phyloP scores from a whole-genome alignment of 352 stramenopile species.

The Pythium vanterpoolii region DNA sequence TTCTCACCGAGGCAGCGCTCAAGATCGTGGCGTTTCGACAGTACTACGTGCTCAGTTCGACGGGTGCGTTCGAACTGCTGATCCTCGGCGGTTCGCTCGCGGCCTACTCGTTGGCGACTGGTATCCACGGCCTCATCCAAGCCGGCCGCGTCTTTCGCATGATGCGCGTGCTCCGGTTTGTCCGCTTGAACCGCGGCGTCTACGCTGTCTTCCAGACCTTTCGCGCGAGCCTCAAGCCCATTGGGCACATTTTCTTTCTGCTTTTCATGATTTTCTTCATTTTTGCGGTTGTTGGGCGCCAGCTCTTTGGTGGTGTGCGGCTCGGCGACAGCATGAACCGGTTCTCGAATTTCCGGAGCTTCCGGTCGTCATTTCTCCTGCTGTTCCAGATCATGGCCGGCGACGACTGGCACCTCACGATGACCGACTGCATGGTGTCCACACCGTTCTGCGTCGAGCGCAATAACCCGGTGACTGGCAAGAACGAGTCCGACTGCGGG shows the following conservation, averaged over 20 bases:
- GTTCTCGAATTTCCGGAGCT: slow-evolving; percentile 73
- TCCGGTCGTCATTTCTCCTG: slow-evolving; percentile 53
- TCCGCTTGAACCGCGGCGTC: slow-evolving; percentile 66
- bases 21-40: slow-evolving; percentile 63
- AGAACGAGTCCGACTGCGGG: slow-evolving; percentile 59
- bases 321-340: slow-evolving; percentile 55
- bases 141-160: slow-evolving; percentile 69
- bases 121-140: slow-evolving; percentile 67
- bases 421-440: slow-evolving; percentile 72
- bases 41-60: slow-evolving; percentile 53
- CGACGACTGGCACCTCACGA: slow-evolving; percentile 78
- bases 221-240: slow-evolving; percentile 54
- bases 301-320: slow-evolving; percentile 68
- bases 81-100: slow-evolving; percentile 61
- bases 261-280: slow-evolving; percentile 84
- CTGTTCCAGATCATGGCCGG: slow-evolving; percentile 84
- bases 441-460: slow-evolving; percentile 60
- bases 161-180: slow-evolving; percentile 73
- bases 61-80: slow-evolving; percentile 58
- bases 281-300: slow-evolving; percentile 65
- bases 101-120: slow-evolving; percentile 58
- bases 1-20: slow-evolving; percentile 46
- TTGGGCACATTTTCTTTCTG: slow-evolving; percentile 78
- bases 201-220: slow-evolving; percentile 81
- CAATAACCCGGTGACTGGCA: slow-evolving; percentile 28